These are phyloP conservation scores for Fulvia fulva DNA, from an alignment of 2,329 filamentous ascomycete genomes.

Conservation along the genomic window DNA sequence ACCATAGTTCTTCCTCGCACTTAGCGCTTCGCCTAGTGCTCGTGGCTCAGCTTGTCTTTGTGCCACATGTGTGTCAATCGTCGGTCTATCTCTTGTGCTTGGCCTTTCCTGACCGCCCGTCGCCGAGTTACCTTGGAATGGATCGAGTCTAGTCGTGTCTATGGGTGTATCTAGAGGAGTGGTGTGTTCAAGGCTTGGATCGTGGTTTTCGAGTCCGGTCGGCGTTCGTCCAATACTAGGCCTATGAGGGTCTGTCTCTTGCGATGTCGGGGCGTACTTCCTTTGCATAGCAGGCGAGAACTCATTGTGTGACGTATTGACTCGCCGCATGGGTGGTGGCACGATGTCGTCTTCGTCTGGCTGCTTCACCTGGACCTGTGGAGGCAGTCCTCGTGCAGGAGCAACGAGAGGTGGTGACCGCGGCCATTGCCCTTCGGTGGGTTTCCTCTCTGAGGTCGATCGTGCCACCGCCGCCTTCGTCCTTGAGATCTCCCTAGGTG, in stretches of 20 bases:
- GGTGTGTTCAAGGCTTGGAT: slow-evolving; percentile 2
- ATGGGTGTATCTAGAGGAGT: slow-evolving; percentile 7
- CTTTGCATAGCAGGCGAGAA: slow-evolving; percentile 25
- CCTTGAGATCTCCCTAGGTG: slow-evolving; percentile 66
- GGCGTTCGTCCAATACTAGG: slow-evolving; percentile 24
- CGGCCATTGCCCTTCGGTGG: slow-evolving; percentile 13
- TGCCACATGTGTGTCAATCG: slow-evolving; percentile 15
- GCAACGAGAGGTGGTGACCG: slow-evolving; percentile 14
- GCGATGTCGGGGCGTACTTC: slow-evolving; percentile 22
- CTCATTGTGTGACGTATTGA: slow-evolving; percentile 26
- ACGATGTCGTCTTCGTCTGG: slow-evolving; percentile 15
- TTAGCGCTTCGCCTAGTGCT: not conserved
- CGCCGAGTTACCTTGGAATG: not conserved
- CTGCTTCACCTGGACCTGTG: slow-evolving; percentile 1
- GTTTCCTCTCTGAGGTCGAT: slow-evolving; percentile 27
- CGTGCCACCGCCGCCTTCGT: slow-evolving; percentile 41
- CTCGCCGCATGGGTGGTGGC: slow-evolving; percentile 20
- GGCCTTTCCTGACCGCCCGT: not conserved
- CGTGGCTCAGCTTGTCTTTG: slow-evolving; percentile 1
- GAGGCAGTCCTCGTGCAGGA: slow-evolving; percentile 1
- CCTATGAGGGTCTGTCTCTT: slow-evolving; percentile 12
- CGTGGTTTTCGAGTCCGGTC: slow-evolving; percentile 22
- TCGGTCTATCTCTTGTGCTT: slow-evolving; percentile 7
- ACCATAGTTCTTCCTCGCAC: not conserved
- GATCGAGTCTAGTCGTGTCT: not conserved